Evolutionary conservation across 257 asterid species (phyloP).

Genomic region (Solanum corneliomulleri): DNA sequence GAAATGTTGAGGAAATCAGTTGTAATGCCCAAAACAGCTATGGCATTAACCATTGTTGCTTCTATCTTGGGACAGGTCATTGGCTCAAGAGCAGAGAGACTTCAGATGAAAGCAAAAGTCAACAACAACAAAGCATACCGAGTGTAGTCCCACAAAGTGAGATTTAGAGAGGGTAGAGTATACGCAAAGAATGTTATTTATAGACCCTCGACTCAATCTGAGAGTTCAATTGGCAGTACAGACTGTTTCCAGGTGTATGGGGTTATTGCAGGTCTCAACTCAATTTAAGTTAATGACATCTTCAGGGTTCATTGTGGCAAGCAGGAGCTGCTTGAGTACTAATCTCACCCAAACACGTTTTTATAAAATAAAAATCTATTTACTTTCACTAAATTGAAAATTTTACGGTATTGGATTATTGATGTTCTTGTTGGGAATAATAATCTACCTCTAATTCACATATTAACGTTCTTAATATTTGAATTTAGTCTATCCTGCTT

Average conservation of each 20-base stretch:
- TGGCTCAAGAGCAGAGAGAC: conserved; percentile 8
- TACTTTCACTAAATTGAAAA: background rate
- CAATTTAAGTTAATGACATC: no score
- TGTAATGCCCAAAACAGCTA: conserved; percentile 68
- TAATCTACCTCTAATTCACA: background rate
- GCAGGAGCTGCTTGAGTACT: no score
- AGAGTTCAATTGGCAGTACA: no score
- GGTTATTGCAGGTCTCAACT: no score
- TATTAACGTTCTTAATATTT: background rate
- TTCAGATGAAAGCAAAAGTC: no score
- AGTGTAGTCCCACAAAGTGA: background rate
- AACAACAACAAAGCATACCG: background rate
- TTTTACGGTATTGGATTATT: background rate
- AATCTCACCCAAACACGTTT: background rate
- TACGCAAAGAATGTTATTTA: no score
- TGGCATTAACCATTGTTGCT: conserved; percentile 64
- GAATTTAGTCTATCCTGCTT: background rate
- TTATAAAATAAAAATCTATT: background rate
- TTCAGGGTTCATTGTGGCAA: no score
- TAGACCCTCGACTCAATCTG: no score
- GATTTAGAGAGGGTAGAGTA: no score
- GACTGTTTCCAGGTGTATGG: no score
- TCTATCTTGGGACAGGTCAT: conserved; percentile 63
- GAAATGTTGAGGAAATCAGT: conserved; percentile 81
- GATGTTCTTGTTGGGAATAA: background rate